Conservation (phyloP, 169 alveolate species). For the Plasmodium vivax region DNA sequence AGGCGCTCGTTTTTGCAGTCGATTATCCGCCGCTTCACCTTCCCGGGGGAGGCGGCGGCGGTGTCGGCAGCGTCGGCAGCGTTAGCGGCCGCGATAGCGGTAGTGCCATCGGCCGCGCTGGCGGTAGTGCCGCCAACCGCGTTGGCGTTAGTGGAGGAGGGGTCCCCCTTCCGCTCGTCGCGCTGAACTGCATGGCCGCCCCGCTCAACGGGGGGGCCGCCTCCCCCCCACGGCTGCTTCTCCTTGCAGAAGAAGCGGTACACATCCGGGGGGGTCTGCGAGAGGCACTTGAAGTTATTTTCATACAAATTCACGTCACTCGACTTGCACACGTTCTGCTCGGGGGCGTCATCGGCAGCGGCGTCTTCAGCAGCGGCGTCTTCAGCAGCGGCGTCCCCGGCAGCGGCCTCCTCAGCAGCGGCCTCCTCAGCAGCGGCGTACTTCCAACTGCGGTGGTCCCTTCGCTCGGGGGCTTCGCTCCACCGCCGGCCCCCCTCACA, state of each 20-base stretch:
- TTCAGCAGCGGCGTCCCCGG: no score
- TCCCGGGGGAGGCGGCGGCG: background rate
- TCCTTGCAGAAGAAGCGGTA: background rate
- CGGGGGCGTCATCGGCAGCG: background rate
- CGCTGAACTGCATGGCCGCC: background rate
- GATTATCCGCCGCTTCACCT: constrained; percentile 46
- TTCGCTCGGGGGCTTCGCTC: background rate
- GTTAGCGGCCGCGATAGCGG: background rate
- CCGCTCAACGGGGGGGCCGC: background rate
- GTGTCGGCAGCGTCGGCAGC: background rate
- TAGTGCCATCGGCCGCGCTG: background rate
- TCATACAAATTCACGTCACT: constrained; percentile 26
- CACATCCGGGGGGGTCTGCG: background rate
- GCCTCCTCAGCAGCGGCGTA: no score
- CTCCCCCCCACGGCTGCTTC: background rate
- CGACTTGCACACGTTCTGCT: background rate
- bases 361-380: no score
- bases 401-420: no score
- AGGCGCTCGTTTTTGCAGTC: constrained; percentile 71
- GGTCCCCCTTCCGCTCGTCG: background rate
- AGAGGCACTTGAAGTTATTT: constrained; percentile 4
- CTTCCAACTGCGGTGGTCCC: background rate
- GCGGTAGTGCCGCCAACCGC: background rate
- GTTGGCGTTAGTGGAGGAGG: background rate
- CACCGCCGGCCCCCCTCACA: background rate